Percentiles rank a stretch among this genome's conserved stretches.
Conservation (phyloP, 2,329 filamentous ascomycete genomes). For the Cladobotryum protrusum region DNA sequence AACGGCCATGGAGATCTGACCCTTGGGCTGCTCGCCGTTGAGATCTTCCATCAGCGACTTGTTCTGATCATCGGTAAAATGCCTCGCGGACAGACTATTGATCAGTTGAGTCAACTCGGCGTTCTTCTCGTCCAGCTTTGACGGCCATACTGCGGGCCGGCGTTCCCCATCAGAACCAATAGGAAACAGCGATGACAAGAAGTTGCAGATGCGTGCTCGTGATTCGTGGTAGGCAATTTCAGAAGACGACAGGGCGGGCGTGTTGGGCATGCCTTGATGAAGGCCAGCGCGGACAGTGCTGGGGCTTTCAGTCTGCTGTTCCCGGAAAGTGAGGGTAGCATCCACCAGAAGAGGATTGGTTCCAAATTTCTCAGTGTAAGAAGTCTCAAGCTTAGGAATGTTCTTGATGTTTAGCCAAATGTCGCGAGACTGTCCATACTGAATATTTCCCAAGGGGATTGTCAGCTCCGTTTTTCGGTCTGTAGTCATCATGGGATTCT, state of each 20-base stretch:
- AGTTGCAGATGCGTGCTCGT: slow-evolving; percentile 43
- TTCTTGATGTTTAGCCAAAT: slow-evolving; percentile 38
- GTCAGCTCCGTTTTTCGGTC: slow-evolving; percentile 24
- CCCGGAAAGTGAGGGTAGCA: slow-evolving; percentile 30
- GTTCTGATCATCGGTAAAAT: slow-evolving; percentile 34
- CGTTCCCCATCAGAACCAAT: slow-evolving; percentile 18
- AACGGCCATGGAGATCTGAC: slow-evolving; percentile 47
- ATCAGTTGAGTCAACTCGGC: slow-evolving; percentile 27
- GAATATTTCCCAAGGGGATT: slow-evolving; percentile 45
- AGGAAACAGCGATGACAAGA: slow-evolving; percentile 40
- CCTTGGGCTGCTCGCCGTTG: slow-evolving; percentile 33
- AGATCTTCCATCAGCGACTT: slow-evolving; percentile 45
- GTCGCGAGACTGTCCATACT: slow-evolving; percentile 56
- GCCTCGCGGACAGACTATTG: slow-evolving; percentile 27
- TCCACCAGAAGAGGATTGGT: slow-evolving; percentile 19
- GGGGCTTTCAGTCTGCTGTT: slow-evolving; percentile 9
- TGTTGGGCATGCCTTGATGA: slow-evolving; percentile 16
- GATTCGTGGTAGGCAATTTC: slow-evolving; percentile 47
- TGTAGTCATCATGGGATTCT: slow-evolving; percentile 16
- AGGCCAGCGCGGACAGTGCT: not conserved
- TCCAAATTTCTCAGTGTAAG: not conserved
- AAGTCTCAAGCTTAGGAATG: not conserved
- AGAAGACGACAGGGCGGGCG: slow-evolving; percentile 20
- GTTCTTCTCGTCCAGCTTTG: slow-evolving; percentile 19
- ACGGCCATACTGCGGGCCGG: slow-evolving; percentile 2